phyloP scores from a whole-genome alignment of 768 basidiomycete species.

The Crepidotus variabilis region DNA sequence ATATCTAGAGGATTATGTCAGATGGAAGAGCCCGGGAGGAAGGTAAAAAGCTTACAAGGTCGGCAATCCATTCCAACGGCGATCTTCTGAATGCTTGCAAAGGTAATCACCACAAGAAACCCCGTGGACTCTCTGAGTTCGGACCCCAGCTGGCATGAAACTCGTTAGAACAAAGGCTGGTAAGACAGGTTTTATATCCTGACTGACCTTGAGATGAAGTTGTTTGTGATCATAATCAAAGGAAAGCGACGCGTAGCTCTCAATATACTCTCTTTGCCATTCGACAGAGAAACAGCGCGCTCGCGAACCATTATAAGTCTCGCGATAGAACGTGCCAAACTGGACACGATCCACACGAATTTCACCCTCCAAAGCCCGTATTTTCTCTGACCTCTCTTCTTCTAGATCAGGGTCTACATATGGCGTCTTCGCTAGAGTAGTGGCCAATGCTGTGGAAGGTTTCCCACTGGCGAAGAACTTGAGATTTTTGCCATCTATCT shows the following conservation, averaged over 20 bases:
- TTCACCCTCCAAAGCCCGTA: conserved; percentile 38
- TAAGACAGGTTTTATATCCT: not conserved
- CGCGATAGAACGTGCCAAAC: conserved; percentile 57
- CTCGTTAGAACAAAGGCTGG: not conserved
- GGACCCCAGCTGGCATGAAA: conserved; percentile 51
- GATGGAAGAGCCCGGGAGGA: not conserved
- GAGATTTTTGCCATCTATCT: conserved; percentile 38
- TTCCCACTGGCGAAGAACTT: conserved; percentile 23
- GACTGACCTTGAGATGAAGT: conserved; percentile 55
- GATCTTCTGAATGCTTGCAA: conserved; percentile 57
- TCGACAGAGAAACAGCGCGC: conserved; percentile 66
- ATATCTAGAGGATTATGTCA: conserved; percentile 39
- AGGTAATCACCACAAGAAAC: conserved; percentile 47
- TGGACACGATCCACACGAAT: conserved; percentile 62
- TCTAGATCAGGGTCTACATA: conserved; percentile 54
- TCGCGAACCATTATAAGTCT: conserved; percentile 22
- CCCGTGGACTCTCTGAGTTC: conserved; percentile 47
- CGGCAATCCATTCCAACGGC: conserved; percentile 60
- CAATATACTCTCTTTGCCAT: conserved; percentile 53
- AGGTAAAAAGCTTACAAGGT: conserved; percentile 46
- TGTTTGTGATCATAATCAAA: conserved; percentile 71
- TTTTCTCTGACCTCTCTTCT: conserved; percentile 41
- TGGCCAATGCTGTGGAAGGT: conserved; percentile 14
- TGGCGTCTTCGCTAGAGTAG: conserved; percentile 48
- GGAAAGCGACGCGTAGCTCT: conserved; percentile 48